These are phyloP conservation scores for Metschnikowia peoriensis DNA, from an alignment of 805 yeast species.

Conservation along the genomic window DNA sequence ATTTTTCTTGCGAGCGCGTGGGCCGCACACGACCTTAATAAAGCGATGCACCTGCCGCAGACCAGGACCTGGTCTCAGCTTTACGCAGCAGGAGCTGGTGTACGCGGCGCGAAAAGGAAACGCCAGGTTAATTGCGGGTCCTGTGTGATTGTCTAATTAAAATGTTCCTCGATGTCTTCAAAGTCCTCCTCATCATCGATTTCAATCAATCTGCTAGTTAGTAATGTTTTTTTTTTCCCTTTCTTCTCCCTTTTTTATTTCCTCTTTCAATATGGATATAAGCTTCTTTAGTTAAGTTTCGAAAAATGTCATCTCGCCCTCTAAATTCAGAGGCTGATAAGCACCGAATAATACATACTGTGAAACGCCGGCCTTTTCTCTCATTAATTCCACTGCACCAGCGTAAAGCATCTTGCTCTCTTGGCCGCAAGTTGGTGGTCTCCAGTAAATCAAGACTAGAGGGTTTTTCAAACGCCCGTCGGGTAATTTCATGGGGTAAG, in stretches of 20 bases:
- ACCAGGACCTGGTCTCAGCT: slow-evolving; percentile 1
- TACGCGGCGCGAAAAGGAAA: neutral
- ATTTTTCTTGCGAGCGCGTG: slow-evolving; percentile 17
- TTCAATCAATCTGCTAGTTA: slow-evolving; percentile 50
- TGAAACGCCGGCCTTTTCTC: slow-evolving; percentile 77
- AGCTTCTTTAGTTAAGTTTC: no score
- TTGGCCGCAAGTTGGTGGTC: slow-evolving; percentile 83
- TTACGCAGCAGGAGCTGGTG: slow-evolving; percentile 1
- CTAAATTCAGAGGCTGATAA: no score
- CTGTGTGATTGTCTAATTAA: slow-evolving; percentile 3
- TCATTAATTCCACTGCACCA: slow-evolving; percentile 78
- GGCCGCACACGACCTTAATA: slow-evolving; percentile 7
- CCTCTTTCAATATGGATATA: no score
- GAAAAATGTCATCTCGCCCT: no score
- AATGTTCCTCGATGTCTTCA: slow-evolving; percentile 48
- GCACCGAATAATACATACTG: slow-evolving; percentile 34
- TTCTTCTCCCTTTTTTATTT: neutral
- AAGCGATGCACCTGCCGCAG: slow-evolving; percentile 3
- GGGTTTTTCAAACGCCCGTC: slow-evolving; percentile 80
- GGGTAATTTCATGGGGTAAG: slow-evolving; percentile 64
- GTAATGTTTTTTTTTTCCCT: slow-evolving; percentile 8
- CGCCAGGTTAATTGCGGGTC: no score
- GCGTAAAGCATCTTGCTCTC: slow-evolving; percentile 86
- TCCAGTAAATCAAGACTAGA: slow-evolving; percentile 78
- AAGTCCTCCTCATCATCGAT: slow-evolving; percentile 69